Evolutionary conservation across 208 protist species (phyloP).

Genomic region (Dictyostelium gargantuum): DNA sequence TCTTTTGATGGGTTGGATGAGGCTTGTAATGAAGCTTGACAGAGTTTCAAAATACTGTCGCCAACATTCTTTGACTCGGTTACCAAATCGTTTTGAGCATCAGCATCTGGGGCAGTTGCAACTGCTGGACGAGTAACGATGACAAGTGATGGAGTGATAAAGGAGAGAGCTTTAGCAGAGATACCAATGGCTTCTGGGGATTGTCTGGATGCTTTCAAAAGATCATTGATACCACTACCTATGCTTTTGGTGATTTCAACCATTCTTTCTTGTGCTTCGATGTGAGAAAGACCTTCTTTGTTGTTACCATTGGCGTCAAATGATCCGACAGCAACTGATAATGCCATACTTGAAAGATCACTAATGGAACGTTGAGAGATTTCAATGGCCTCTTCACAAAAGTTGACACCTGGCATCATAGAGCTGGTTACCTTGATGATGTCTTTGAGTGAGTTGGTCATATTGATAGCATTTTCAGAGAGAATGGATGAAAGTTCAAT

Average conservation of each 20-base stretch:
- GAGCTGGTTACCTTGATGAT: conserved; percentile 10
- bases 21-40: neutral
- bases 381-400: conserved; percentile 63
- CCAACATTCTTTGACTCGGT: conserved; percentile 44
- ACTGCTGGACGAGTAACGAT: neutral
- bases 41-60: conserved; percentile 7
- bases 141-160: neutral
- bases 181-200: conserved; percentile 63
- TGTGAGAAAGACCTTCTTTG: neutral
- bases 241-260: conserved; percentile 52
- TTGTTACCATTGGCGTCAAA: neutral
- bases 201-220: conserved; percentile 40
- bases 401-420: conserved; percentile 61
- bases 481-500: neutral
- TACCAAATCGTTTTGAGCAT: conserved; percentile 45
- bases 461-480: neutral
- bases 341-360: conserved; percentile 37
- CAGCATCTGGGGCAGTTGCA: neutral
- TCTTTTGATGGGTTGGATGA: conserved; percentile 38
- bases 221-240: conserved; percentile 27
- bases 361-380: neutral
- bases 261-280: conserved; percentile 43
- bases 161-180: conserved; percentile 11
- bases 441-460: conserved; percentile 24
- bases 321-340: conserved; percentile 62